phyloP scores from a whole-genome alignment of 371 early-diverging fungal genomes.

The Mortierella sp. region DNA sequence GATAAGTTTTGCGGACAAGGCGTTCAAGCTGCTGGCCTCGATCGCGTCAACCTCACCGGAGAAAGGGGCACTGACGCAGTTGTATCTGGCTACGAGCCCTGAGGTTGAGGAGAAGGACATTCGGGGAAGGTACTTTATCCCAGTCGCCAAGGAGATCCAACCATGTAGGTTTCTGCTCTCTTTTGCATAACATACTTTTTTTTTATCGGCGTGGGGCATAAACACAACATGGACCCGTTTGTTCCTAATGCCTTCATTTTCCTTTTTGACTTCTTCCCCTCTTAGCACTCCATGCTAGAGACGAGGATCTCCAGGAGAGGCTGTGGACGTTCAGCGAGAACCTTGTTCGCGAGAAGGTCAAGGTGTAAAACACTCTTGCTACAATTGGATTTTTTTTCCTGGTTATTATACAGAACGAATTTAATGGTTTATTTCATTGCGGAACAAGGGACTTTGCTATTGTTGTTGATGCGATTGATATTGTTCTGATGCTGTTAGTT shows the following conservation, averaged over 20 bases:
- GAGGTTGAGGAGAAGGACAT: slow-evolving; percentile 65
- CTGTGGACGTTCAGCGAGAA: slow-evolving; percentile 62
- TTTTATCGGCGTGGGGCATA: neutral
- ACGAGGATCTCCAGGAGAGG: slow-evolving; percentile 55
- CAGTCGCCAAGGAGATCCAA: slow-evolving; percentile 24
- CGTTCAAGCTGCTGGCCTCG: slow-evolving; percentile 39
- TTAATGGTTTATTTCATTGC: too few species aligned
- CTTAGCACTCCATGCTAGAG: slow-evolving; percentile 33
- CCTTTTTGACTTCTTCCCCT: neutral
- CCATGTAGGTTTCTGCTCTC: slow-evolving; percentile 20
- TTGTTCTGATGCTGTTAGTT: too few species aligned
- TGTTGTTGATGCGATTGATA: too few species aligned
- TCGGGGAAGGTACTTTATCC: slow-evolving; percentile 68
- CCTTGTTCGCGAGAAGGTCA: slow-evolving; percentile 57
- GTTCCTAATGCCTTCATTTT: neutral
- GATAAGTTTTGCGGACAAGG: neutral
- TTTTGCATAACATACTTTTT: slow-evolving; percentile 38
- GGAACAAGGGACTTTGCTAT: too few species aligned
- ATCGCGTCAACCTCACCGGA: slow-evolving; percentile 24
- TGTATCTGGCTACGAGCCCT: slow-evolving; percentile 76
- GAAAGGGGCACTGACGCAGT: slow-evolving; percentile 73
- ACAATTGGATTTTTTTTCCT: too few species aligned
- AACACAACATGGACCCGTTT: neutral
- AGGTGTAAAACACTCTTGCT: slow-evolving; percentile 6
- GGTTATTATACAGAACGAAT: too few species aligned